Conservation (phyloP, 2,329 filamentous ascomycete genomes). For the Onygena corvina region DNA sequence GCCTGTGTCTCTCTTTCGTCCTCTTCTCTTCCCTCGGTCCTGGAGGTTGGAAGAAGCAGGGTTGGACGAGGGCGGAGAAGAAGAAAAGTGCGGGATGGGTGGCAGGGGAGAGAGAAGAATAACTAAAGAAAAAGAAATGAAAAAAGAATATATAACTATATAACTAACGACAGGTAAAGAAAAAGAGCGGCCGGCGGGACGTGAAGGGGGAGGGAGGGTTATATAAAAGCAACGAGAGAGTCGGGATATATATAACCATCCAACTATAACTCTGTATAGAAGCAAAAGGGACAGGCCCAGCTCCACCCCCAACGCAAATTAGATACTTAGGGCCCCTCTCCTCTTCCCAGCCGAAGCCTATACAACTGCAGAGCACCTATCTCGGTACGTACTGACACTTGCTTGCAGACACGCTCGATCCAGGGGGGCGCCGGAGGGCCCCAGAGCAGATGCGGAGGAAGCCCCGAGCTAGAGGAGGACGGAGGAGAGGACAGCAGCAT, state of each 20-base stretch:
- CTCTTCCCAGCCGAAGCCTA: conserved; percentile 3
- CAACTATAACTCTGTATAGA: too few relatives aligned
- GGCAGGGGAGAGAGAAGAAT: conserved; percentile 4
- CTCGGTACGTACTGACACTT: too few relatives aligned
- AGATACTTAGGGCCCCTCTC: background rate
- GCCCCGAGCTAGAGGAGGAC: background rate
- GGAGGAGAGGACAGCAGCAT: background rate
- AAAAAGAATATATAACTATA: background rate
- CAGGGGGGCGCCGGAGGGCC: background rate
- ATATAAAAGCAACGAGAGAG: background rate
- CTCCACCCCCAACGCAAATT: background rate
- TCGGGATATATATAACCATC: too few relatives aligned
- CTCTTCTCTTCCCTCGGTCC: background rate
- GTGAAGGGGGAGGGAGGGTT: too few relatives aligned
- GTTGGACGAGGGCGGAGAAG: conserved; percentile 5
- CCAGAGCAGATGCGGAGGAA: background rate
- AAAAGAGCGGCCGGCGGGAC: too few relatives aligned
- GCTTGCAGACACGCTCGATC: too few relatives aligned
- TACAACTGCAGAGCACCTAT: too few relatives aligned
- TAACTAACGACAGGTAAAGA: too few relatives aligned
- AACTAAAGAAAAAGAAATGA: conserved; percentile 3
- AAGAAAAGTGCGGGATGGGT: conserved; percentile 4
- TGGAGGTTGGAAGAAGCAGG: background rate
- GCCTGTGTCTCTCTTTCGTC: background rate
- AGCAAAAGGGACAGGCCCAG: too few relatives aligned